These are phyloP conservation scores for Knufia fluminis DNA, from an alignment of 2,329 filamentous ascomycete species.

Conservation along the genomic window DNA sequence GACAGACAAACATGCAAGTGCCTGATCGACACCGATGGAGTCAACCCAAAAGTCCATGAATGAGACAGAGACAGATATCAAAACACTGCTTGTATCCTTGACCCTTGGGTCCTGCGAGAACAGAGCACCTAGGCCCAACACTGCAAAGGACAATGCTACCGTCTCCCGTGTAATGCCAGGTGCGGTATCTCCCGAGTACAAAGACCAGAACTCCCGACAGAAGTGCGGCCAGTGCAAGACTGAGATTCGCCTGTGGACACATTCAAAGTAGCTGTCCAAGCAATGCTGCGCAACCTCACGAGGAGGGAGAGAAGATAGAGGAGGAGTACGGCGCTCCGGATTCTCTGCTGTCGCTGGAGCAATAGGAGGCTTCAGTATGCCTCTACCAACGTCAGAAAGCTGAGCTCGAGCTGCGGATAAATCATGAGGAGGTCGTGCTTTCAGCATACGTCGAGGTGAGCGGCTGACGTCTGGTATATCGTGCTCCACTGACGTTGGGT, in stretches of 20 bases:
- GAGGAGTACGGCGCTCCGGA: conserved; percentile 4
- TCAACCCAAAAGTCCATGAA: conserved; percentile 76
- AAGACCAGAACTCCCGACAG: conserved; percentile 60
- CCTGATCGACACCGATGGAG: conserved; percentile 65
- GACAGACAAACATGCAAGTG: conserved; percentile 60
- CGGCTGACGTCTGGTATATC: conserved; percentile 58
- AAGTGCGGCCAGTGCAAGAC: conserved; percentile 85
- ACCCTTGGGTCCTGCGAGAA: conserved; percentile 49
- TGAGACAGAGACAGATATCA: conserved; percentile 60
- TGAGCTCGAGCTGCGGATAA: conserved; percentile 63
- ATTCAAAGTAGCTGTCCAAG: conserved; percentile 64
- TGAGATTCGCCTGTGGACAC: conserved; percentile 71
- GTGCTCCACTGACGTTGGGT: conserved; percentile 36
- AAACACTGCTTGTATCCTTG: conserved; percentile 34
- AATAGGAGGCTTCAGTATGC: conserved; percentile 66
- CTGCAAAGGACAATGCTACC: conserved; percentile 70
- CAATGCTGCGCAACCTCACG: conserved; percentile 62
- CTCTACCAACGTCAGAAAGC: conserved; percentile 62
- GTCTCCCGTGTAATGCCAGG: conserved; percentile 58
- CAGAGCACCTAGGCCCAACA: conserved; percentile 73
- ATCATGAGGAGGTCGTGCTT: conserved; percentile 55
- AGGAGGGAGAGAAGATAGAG: conserved; percentile 58
- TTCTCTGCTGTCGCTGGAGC: conserved; percentile 35
- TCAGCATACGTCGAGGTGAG: conserved; percentile 55
- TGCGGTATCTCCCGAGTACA: conserved; percentile 60